phyloP scores from a whole-genome alignment of 2,329 filamentous ascomycete species.

The Trichoderma endophyticum region DNA sequence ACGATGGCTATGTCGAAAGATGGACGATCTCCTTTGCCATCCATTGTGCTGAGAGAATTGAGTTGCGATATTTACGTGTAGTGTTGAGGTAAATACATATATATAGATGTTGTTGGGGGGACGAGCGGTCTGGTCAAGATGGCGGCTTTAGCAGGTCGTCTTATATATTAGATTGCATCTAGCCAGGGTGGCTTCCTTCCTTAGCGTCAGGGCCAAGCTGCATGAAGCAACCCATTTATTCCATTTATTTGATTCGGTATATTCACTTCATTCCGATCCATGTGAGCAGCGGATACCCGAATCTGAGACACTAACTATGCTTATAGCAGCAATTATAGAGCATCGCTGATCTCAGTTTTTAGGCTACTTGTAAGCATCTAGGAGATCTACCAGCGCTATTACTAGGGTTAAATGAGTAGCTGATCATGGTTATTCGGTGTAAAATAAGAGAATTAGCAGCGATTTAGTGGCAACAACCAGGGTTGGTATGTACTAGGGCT shows the following conservation, averaged over 20 bases:
- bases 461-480: neutral
- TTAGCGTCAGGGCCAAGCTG: neutral
- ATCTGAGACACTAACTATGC: neutral
- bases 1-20: conserved; percentile 43
- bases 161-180: neutral
- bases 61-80: neutral
- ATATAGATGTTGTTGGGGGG: neutral
- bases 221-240: neutral
- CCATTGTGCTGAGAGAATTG: neutral
- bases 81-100: neutral
- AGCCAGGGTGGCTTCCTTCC: neutral
- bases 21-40: neutral
- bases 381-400: neutral
- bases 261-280: neutral
- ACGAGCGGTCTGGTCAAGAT: neutral
- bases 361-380: neutral
- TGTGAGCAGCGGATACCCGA: neutral
- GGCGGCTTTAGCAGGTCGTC: neutral
- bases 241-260: neutral
- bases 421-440: neutral
- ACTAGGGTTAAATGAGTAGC: neutral
- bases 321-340: neutral
- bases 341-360: neutral
- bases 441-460: neutral
- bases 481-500: neutral